A percentile compares a stretch with the other conserved stretches of the same genome.
Evolutionary conservation across 371 early-diverging fungal species (phyloP).

Genomic region (Mortierella sp.): DNA sequence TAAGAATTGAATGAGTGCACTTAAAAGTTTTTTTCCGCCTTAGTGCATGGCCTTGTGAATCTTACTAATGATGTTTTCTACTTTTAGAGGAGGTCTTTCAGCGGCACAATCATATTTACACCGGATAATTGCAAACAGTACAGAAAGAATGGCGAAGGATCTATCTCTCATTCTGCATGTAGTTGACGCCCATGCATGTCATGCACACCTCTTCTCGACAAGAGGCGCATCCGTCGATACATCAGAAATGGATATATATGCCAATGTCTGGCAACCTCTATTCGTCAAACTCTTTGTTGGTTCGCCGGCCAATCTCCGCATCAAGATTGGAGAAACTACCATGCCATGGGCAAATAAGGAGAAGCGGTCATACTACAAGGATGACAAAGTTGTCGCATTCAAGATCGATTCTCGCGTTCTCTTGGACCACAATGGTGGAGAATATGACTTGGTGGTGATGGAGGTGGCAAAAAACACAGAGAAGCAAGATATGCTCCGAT

Average conservation of each 20-base stretch:
- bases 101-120: not conserved
- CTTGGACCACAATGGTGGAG: slow-evolving; percentile 6
- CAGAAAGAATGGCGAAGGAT: not conserved
- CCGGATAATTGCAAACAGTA: not conserved
- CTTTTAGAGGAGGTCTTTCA: not conserved
- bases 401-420: slow-evolving; percentile 3
- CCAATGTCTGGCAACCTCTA: slow-evolving; percentile 3
- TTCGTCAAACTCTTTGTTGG: slow-evolving; percentile 1
- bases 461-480: slow-evolving; percentile 11
- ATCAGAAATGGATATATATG: not conserved
- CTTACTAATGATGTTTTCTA: not conserved
- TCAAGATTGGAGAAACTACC: slow-evolving; percentile 6
- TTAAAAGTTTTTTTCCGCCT: no score
- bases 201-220: no score
- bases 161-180: not conserved
- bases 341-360: not conserved
- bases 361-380: not conserved
- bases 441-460: slow-evolving; percentile 1
- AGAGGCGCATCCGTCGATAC: not conserved
- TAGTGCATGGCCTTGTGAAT: no score
- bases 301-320: not conserved
- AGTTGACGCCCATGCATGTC: not conserved
- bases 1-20: not conserved
- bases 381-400: not conserved
- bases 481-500: slow-evolving; percentile 7